Conservation (phyloP, 2,329 filamentous ascomycete genomes). For the Plectosphaerella cucumerina region DNA sequence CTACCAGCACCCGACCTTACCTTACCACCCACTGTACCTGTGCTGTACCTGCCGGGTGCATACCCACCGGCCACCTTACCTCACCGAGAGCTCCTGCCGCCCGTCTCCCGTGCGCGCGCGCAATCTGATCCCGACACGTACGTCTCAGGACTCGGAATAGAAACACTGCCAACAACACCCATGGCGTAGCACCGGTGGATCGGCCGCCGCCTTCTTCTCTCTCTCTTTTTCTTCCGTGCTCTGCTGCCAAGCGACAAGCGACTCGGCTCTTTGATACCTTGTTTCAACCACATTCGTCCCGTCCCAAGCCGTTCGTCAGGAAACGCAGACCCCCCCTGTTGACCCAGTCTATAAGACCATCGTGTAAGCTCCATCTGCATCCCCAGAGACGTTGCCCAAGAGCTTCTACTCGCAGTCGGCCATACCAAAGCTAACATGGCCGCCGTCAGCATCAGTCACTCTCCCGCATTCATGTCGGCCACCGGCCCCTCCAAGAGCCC, state of each 20-base stretch:
- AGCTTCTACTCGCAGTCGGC: neutral
- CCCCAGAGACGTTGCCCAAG: neutral
- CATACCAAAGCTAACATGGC: neutral
- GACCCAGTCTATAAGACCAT: neutral
- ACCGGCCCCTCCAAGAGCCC: constrained; percentile 20
- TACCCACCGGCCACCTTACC: no score
- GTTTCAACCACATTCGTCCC: neutral
- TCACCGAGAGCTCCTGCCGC: no score
- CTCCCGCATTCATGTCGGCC: constrained; percentile 27
- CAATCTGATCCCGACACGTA: neutral
- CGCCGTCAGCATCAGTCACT: constrained; percentile 9
- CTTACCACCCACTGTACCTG: no score
- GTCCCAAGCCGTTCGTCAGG: no score
- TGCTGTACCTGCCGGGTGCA: no score
- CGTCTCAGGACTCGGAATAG: neutral
- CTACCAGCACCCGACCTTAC: no score
- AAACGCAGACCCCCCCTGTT: neutral
- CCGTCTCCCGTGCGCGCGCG: neutral
- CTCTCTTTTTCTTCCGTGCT: neutral
- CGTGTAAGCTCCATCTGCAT: neutral
- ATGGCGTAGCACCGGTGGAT: constrained; percentile 3
- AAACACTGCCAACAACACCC: neutral
- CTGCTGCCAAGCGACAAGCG: neutral
- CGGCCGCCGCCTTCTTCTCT: neutral
- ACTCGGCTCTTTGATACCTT: neutral